Evolutionary conservation across 2,329 filamentous ascomycete species (phyloP).

Genomic region (Cladorrhinum sp.): DNA sequence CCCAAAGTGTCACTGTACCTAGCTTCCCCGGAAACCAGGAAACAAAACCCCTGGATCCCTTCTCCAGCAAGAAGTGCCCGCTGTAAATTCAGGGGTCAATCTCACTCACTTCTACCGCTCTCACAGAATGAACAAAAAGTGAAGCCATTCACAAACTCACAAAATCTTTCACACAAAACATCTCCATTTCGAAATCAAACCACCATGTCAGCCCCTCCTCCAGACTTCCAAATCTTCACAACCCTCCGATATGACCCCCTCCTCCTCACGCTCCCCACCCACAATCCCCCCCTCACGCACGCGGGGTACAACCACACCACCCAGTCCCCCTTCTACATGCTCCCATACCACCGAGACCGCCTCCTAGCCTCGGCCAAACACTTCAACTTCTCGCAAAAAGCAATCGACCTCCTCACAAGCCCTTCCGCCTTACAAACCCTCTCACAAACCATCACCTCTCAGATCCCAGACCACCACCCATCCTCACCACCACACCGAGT

Average conservation of each 20-base stretch:
- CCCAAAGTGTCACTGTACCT: background rate
- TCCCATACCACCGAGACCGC: slow-evolving; percentile 73
- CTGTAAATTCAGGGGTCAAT: slow-evolving; percentile 1
- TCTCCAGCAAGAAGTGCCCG: background rate
- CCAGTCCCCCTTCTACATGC: slow-evolving; percentile 71
- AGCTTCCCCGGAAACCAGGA: background rate
- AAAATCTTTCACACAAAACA: background rate
- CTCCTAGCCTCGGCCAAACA: slow-evolving; percentile 62
- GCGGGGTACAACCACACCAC: slow-evolving; percentile 52
- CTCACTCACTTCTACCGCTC: background rate
- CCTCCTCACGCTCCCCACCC: slow-evolving; percentile 45
- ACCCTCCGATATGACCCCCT: slow-evolving; percentile 68
- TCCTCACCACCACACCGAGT: slow-evolving; percentile 44
- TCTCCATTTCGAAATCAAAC: background rate
- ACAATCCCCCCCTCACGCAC: slow-evolving; percentile 33
- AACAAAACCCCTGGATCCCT: background rate
- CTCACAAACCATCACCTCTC: slow-evolving; percentile 35
- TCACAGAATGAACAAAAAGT: background rate
- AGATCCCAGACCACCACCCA: slow-evolving; percentile 30
- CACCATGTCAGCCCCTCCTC: slow-evolving; percentile 27
- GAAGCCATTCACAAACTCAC: background rate
- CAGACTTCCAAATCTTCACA: slow-evolving; percentile 61
- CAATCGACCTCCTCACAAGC: slow-evolving; percentile 44
- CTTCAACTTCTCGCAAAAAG: slow-evolving; percentile 54
- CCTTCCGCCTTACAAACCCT: slow-evolving; percentile 44